phyloP scores from a whole-genome alignment of 192 early-diverging fungal species.

The Podila epigama region DNA sequence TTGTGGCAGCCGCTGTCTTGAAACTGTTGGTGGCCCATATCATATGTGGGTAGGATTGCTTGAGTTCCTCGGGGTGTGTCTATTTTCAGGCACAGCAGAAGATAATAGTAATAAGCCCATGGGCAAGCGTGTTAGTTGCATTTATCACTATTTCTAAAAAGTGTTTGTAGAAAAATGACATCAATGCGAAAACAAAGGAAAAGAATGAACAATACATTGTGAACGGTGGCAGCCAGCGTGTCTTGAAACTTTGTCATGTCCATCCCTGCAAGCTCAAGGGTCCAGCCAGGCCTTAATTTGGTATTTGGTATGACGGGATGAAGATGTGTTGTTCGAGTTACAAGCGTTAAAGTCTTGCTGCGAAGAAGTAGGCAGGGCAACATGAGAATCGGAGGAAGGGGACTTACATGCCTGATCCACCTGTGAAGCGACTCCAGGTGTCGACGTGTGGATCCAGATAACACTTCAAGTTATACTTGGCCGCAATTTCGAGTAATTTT shows the following conservation, averaged over 20 bases:
- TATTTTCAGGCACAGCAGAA: not conserved
- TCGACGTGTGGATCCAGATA: conserved; percentile 70
- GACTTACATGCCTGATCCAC: conserved; percentile 45
- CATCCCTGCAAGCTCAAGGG: conserved; percentile 56
- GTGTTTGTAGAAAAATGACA: not conserved
- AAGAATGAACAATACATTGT: too few relatives aligned
- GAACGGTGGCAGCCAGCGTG: conserved; percentile 57
- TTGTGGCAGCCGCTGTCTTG: conserved; percentile 58
- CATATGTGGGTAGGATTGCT: conserved; percentile 59
- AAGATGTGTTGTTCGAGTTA: too few relatives aligned
- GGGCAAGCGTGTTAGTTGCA: not conserved
- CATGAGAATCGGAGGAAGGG: not conserved
- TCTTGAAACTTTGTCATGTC: conserved; percentile 47
- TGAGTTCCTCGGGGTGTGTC: conserved; percentile 39
- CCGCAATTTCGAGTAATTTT: conserved; percentile 52
- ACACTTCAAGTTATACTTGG: conserved; percentile 51
- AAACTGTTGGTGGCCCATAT: conserved; percentile 67
- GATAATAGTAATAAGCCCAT: not conserved
- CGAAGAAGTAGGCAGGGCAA: not conserved
- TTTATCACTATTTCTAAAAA: not conserved
- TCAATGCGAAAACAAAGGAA: not conserved
- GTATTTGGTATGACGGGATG: too few relatives aligned
- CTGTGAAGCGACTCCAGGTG: conserved; percentile 49
- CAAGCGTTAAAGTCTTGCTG: too few relatives aligned
- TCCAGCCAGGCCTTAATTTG: conserved; percentile 69